Base-by-base conservation (phyloP, 1,139 yeast genomes). In the Taphrina wiesneri region DNA sequence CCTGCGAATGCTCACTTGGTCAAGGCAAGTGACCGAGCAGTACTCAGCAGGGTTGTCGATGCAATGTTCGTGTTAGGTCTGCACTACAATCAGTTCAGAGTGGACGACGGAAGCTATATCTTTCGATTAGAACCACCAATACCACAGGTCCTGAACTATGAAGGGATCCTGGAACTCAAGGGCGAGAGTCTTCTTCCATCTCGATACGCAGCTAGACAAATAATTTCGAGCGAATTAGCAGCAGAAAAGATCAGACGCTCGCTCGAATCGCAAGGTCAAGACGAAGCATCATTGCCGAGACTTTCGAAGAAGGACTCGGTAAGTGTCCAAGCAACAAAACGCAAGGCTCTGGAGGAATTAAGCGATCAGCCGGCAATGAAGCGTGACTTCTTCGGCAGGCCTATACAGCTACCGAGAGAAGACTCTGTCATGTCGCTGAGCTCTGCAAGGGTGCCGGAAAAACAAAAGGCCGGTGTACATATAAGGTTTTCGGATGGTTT, bases 401-500 rank as follows among this genome's bases (percentile, higher is more conserved):
- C 34, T 9, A 30, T 56, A 9, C 49, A 45, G 21, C 17, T 49
- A 11, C 7, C 39, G 11, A 11, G 19, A n/a, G 64, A 51, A 28
- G 56, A 49, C 41, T n/a, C 49, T 4, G 23, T 17, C 17, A 9
- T 15, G n/a, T 39, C 49, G 11, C 23, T 21, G 17, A 13, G 32
- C 7, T 36, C 59, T 2, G 7, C 32, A 5, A 36, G 25, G 3
- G 49, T 54, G 9, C 59, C 49, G 15, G 64, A 39, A 6, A 67
- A 25, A 45, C 49, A 60, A 47, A 76, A 71, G 63, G 67, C 75
- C 62, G 80, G 88, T 69, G 87, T 90, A 6, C 93, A 98, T 98
- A 89, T 93, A 17, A 92, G 89, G 73, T 92, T 87, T 73, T 88
- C 88, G 70, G 98, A 92, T 75, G 98, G 99, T 1, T 92, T 88